Conservation (phyloP, 1,284 basidiomycete genomes). For the Melanopsichium pennsylvanicum region DNA sequence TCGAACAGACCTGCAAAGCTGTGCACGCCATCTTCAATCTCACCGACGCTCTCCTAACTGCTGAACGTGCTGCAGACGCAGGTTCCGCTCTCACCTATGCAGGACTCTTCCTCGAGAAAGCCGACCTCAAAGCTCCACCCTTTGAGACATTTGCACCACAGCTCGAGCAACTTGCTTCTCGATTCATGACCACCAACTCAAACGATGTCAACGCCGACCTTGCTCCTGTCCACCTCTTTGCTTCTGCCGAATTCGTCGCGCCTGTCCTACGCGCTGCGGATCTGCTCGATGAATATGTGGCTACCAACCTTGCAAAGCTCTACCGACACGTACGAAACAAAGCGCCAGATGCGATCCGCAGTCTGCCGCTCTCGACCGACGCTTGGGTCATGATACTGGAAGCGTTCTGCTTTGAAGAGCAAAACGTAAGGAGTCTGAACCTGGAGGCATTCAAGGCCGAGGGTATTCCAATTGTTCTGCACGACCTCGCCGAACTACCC, state of each 20-base stretch:
- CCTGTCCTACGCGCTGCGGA: conserved; percentile 28
- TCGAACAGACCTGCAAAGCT: conserved; percentile 1
- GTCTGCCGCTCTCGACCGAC: conserved; percentile 21
- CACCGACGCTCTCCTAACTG: conserved; percentile 18
- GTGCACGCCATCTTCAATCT: conserved; percentile 21
- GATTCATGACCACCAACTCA: conserved; percentile 21
- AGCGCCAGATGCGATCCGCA: conserved; percentile 12
- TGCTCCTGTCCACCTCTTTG: conserved; percentile 27
- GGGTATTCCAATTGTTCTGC: conserved; percentile 29
- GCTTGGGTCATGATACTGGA: conserved; percentile 40
- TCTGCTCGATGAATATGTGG: conserved; percentile 38
- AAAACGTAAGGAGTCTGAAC: conserved; percentile 29
- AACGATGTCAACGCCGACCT: conserved; percentile 1
- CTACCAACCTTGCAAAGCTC: conserved; percentile 21
- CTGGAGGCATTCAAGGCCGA: conserved; percentile 37
- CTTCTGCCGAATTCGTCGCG: conserved; percentile 34
- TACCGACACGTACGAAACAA: conserved; percentile 30
- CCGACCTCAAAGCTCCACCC: conserved; percentile 10
- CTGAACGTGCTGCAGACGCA: conserved; percentile 30
- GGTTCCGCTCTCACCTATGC: conserved; percentile 35
- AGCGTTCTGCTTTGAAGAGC: conserved; percentile 47
- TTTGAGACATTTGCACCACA: conserved; percentile 1
- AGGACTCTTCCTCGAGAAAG: conserved; percentile 15
- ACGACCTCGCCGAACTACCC: conserved; percentile 28
- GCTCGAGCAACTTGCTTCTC: conserved; percentile 14